These are phyloP conservation scores for Narthecium ossifragum DNA, from an alignment of 106 monocot genomes.

Conservation along the genomic window DNA sequence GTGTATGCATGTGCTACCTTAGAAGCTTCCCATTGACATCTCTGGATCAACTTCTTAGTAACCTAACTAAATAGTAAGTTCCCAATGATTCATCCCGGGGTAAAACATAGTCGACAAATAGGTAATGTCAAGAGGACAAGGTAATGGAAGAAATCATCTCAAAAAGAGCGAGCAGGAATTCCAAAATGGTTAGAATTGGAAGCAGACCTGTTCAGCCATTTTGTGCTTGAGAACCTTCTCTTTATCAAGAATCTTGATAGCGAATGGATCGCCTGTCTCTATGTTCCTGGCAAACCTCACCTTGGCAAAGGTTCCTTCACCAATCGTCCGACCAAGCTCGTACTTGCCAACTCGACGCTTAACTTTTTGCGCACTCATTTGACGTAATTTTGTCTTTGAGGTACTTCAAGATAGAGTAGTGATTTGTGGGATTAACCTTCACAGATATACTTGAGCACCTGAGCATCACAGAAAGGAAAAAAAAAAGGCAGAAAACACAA, in stretches of 20 bases:
- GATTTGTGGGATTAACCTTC: too few species aligned
- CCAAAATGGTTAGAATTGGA: neutral
- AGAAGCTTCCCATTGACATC: neutral
- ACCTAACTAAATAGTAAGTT: neutral
- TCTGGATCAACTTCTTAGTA: neutral
- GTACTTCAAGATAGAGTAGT: too few species aligned
- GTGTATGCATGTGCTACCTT: neutral
- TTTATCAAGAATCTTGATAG: slow-evolving; percentile 58
- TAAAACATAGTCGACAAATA: neutral
- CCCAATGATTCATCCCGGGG: neutral
- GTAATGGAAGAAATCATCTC: neutral
- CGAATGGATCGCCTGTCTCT: slow-evolving; percentile 38
- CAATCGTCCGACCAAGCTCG: slow-evolving; percentile 66
- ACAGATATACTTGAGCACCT: too few species aligned
- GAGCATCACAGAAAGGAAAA: too few species aligned
- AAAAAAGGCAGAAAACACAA: too few species aligned
- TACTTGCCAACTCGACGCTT: slow-evolving; percentile 59
- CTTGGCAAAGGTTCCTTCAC: slow-evolving; percentile 76
- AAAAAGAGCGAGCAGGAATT: neutral
- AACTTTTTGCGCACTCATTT: slow-evolving; percentile 38
- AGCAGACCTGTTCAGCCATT: slow-evolving; percentile 56
- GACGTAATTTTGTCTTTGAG: too few species aligned
- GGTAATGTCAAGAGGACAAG: neutral
- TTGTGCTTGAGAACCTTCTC: slow-evolving; percentile 66
- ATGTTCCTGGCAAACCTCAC: slow-evolving; percentile 52